Percentiles rank a stretch among this genome's conserved stretches.
Evolutionary conservation across 768 basidiomycete species (phyloP).

Genomic region (Mycena albidolilacea): DNA sequence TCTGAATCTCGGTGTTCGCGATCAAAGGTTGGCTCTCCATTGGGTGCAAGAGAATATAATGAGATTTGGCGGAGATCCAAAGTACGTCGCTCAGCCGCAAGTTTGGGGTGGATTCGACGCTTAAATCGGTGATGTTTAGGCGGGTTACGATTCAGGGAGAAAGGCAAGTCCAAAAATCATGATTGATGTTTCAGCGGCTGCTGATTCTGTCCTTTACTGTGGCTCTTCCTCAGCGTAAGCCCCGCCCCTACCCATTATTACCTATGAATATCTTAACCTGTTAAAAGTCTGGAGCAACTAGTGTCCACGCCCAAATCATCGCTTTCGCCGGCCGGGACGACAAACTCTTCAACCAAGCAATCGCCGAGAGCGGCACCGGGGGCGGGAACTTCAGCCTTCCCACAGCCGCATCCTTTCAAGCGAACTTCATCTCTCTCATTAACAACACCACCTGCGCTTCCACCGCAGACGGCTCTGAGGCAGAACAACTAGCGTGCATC

Average conservation of each 20-base stretch:
- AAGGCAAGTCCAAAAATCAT: constrained; percentile 10
- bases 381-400: constrained; percentile 29
- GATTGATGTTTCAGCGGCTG: no score
- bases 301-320: constrained; percentile 50
- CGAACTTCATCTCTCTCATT: constrained; percentile 28
- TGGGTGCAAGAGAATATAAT: constrained; percentile 54
- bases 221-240: not conserved
- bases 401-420: constrained; percentile 4
- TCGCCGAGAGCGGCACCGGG: constrained; percentile 33
- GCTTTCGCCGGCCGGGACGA: constrained; percentile 44
- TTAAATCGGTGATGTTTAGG: not conserved
- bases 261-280: not conserved
- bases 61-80: constrained; percentile 46
- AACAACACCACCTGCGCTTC: constrained; percentile 31
- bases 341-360: constrained; percentile 37
- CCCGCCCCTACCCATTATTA: not conserved
- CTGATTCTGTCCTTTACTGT: not conserved
- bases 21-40: constrained; percentile 52
- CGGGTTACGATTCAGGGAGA: constrained; percentile 37
- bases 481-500: constrained; percentile 30
- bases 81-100: constrained; percentile 38
- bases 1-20: constrained; percentile 53
- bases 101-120: no score
- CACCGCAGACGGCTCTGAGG: constrained; percentile 23
- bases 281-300: constrained; percentile 51